Percentiles rank a stretch among this genome's conserved stretches.
Conservation (phyloP, 768 basidiomycete species). For the Leccinum obscurum region DNA sequence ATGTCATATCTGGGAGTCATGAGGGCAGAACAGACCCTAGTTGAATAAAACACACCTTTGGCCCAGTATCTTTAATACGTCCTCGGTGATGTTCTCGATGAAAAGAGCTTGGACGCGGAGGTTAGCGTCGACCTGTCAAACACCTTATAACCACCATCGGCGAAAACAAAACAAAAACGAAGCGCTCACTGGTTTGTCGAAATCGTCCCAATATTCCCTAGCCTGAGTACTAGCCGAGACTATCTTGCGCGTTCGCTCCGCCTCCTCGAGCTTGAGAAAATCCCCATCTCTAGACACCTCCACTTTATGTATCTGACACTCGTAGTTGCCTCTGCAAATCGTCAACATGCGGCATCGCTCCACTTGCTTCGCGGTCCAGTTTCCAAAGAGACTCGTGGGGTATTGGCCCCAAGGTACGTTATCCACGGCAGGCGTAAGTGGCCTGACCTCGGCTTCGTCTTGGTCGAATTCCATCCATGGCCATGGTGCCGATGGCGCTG, state of each 20-base stretch:
- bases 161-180: neutral
- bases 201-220: slow-evolving; percentile 29
- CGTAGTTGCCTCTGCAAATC: slow-evolving; percentile 15
- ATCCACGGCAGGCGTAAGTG: neutral
- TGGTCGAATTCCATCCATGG: slow-evolving; percentile 41
- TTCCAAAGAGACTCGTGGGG: slow-evolving; percentile 54
- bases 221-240: slow-evolving; percentile 4
- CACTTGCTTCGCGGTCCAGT: slow-evolving; percentile 52
- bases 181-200: slow-evolving; percentile 28
- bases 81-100: slow-evolving; percentile 35
- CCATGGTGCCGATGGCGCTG: slow-evolving; percentile 42
- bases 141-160: neutral
- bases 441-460: slow-evolving; percentile 18
- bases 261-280: slow-evolving; percentile 18
- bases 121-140: slow-evolving; percentile 20
- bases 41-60: slow-evolving; percentile 28
- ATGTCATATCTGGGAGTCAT: slow-evolving; percentile 36
- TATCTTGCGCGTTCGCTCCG: slow-evolving; percentile 11
- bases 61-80: slow-evolving; percentile 39
- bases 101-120: slow-evolving; percentile 37
- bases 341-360: slow-evolving; percentile 34
- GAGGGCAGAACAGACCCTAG: neutral
- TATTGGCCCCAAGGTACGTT: slow-evolving; percentile 37
- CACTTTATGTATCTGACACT: slow-evolving; percentile 24
- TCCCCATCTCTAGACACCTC: slow-evolving; percentile 17